phyloP scores from a whole-genome alignment of 345 rosid species.

The Jatropha curcas region DNA sequence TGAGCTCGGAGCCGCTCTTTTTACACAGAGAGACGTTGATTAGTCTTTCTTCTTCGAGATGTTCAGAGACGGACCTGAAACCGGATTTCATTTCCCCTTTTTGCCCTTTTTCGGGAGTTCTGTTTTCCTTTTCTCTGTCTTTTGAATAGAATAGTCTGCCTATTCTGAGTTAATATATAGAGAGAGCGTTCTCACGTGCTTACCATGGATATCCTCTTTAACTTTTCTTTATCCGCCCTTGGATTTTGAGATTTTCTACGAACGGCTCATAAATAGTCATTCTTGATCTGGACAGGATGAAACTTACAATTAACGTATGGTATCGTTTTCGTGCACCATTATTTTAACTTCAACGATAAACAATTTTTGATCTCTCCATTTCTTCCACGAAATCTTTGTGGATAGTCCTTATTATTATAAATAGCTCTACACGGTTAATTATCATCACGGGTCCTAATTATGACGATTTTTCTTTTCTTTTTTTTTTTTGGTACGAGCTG shows the following conservation, averaged over 20 bases:
- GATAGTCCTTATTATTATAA: neutral
- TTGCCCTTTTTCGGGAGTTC: neutral
- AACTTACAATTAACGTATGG: neutral
- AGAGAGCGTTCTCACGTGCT: neutral
- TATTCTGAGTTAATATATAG: neutral
- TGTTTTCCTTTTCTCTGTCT: neutral
- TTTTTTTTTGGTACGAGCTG: no score
- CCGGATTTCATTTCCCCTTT: constrained; percentile 40
- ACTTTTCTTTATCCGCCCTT: neutral
- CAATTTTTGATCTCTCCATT: no score
- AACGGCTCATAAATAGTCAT: neutral
- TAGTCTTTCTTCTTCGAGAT: constrained; percentile 8
- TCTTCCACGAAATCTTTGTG: neutral
- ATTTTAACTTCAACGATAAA: neutral
- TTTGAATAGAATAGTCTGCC: constrained; percentile 10
- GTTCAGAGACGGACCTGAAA: constrained; percentile 41
- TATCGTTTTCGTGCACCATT: neutral
- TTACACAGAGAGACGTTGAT: neutral
- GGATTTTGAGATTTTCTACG: neutral
- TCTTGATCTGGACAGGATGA: neutral
- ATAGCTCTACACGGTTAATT: no score
- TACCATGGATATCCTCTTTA: neutral
- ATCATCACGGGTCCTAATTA: no score
- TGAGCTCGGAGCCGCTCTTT: neutral
- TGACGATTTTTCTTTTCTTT: no score